phyloP scores from a whole-genome alignment of 805 yeast species.

The Alloascoidea hylecoeti region DNA sequence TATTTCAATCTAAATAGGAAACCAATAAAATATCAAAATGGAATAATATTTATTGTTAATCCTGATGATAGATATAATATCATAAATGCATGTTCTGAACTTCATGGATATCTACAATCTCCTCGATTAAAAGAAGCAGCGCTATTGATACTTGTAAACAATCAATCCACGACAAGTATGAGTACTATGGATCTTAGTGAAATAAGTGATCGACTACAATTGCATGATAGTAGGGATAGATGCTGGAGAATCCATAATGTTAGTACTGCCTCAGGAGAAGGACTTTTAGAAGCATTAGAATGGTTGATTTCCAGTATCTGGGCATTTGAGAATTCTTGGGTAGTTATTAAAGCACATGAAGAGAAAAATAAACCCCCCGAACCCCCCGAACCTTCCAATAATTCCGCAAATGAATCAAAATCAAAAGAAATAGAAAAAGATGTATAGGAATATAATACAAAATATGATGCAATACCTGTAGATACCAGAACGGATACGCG shows the following conservation, averaged over 20 bases:
- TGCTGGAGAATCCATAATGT: not conserved
- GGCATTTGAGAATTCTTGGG: not conserved
- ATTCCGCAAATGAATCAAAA: too few species aligned
- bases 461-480: not conserved
- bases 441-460: not conserved
- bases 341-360: not conserved
- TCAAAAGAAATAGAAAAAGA: not conserved
- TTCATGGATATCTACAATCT: too few species aligned
- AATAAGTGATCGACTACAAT: not conserved
- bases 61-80: not conserved
- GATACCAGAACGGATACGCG: too few species aligned
- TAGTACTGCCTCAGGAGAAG: not conserved
- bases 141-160: not conserved
- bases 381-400: too few species aligned
- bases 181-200: not conserved
- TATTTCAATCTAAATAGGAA: too few species aligned
- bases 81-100: not conserved
- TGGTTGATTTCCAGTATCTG: not conserved
- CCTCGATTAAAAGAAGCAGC: not conserved
- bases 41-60: not conserved
- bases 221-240: not conserved
- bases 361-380: too few species aligned
- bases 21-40: too few species aligned
- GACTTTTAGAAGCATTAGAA: not conserved
- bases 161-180: not conserved